These are phyloP conservation scores for Clitoria ternatea DNA, from an alignment of 306 rosid species.

Conservation along the genomic window DNA sequence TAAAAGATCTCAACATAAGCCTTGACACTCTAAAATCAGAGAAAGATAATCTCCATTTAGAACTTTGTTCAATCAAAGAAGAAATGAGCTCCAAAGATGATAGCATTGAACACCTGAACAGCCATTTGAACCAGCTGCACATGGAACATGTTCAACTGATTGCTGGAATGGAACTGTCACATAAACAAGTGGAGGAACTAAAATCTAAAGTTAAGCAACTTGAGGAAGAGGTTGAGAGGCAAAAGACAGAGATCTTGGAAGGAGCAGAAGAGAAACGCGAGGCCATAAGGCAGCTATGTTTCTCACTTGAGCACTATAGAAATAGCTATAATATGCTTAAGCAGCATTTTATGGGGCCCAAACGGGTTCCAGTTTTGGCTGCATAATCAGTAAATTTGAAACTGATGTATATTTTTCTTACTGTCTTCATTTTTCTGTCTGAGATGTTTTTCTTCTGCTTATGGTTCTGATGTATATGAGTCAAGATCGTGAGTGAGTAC, in stretches of 20 bases:
- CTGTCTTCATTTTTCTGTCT: constrained; percentile 4
- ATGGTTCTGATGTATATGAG: constrained; percentile 1
- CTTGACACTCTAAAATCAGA: constrained; percentile 42
- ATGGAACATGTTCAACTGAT: constrained; percentile 48
- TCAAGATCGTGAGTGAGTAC: constrained; percentile 10
- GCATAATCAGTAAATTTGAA: constrained; percentile 27
- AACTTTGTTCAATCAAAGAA: constrained; percentile 36
- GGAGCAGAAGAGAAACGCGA: constrained; percentile 91
- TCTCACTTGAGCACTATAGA: constrained; percentile 85
- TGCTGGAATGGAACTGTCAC: constrained; percentile 42
- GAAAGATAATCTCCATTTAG: constrained; percentile 45
- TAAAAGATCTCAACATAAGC: constrained; percentile 40
- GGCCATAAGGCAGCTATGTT: constrained; percentile 85
- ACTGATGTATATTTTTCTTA: constrained; percentile 16
- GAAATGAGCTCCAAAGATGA: constrained; percentile 44
- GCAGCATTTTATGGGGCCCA: constrained; percentile 50
- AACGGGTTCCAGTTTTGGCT: constrained; percentile 61
- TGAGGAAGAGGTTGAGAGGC: constrained; percentile 68
- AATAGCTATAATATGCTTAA: constrained; percentile 52
- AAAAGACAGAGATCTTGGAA: constrained; percentile 48
- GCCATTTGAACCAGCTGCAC: constrained; percentile 48
- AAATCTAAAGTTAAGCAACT: constrained; percentile 49
- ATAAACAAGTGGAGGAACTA: constrained; percentile 44
- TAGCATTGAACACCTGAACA: constrained; percentile 33
- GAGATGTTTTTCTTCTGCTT: constrained; percentile 7